Evolutionary conservation across 768 basidiomycete genomes (phyloP), one percentile per base, ranked within the genome.

Genomic region (Hirschioporus abietinus): DNA sequence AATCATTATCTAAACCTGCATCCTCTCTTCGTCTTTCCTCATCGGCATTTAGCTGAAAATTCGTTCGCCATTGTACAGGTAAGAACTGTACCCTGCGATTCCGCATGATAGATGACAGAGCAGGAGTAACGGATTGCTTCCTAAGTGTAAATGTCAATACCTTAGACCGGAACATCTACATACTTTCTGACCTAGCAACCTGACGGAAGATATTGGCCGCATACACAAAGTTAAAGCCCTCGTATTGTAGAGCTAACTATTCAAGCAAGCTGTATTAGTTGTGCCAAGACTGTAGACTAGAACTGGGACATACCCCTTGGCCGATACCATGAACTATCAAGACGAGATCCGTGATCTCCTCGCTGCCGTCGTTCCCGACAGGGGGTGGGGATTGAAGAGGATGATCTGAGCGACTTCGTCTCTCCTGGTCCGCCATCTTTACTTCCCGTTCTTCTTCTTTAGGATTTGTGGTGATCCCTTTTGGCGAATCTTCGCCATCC

Each of bases 251-350:
- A 8, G 80, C 78, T 1, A 81, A 71, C 69, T 72, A 57, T 34
- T n/a, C 12, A 52, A 30, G 8, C 20, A 30, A 5, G 3, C 20
- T 10, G 42, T 15, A 10, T 52, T 20, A 52, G 42, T 12, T 15
- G 12, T 52, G 20, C 20, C 42, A 52, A 52, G 42, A 3, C 12
- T 3, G 42, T 20, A 52, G 1, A 52, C 42, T 15, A 15, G 20
- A 64, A 36, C 60, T 59, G 7, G 26, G 4, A 65, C 69, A n/a
- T 66, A 71, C 72, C 9, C 66, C 74, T 72, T 75, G 71, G 35
- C 78, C 80, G 27, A 82, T 82, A 1, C 81, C 81, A 70, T 82
- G 81, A 15, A 82, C 74, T 63, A 82, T 74, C 63, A 82, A 69
- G n/a, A 80, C 79, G 25, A 81, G 72, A 69, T 81, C 80, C 3